Conservation (phyloP, 352 stramenopile genomes). For the Pythium dissimile region DNA sequence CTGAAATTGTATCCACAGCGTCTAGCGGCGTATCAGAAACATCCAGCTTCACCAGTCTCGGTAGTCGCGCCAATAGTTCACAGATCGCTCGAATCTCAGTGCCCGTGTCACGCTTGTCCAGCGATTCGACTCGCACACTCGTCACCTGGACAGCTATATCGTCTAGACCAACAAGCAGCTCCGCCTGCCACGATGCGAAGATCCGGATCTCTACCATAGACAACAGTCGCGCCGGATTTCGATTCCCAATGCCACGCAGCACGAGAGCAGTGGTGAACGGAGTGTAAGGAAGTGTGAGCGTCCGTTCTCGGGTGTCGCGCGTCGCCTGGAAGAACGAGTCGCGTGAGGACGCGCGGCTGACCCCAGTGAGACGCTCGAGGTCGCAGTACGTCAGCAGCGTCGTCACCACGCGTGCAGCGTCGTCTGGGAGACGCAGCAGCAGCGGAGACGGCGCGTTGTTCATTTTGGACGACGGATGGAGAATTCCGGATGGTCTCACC, state of each 20-base stretch:
- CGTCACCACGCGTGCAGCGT: background rate
- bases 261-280: background rate
- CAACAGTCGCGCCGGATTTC: background rate
- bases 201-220: background rate
- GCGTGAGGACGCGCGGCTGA: background rate
- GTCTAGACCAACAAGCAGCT: background rate
- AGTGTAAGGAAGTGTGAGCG: background rate
- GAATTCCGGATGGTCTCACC: background rate
- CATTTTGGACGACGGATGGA: background rate
- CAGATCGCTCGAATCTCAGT: background rate
- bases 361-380: background rate
- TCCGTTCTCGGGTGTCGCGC: background rate
- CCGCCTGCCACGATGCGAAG: background rate
- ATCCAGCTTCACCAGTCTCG: background rate
- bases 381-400: background rate
- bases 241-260: background rate
- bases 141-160: background rate
- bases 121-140: background rate
- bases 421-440: background rate
- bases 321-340: constrained; percentile 5
- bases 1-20: background rate
- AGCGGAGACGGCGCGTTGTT: background rate
- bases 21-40: background rate
- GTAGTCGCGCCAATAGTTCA: background rate
- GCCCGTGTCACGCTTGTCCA: background rate